Percentiles rank a stretch among this genome's conserved stretches.
phyloP scores from a whole-genome alignment of 345 rosid species.

The Eucalyptus regnans region DNA sequence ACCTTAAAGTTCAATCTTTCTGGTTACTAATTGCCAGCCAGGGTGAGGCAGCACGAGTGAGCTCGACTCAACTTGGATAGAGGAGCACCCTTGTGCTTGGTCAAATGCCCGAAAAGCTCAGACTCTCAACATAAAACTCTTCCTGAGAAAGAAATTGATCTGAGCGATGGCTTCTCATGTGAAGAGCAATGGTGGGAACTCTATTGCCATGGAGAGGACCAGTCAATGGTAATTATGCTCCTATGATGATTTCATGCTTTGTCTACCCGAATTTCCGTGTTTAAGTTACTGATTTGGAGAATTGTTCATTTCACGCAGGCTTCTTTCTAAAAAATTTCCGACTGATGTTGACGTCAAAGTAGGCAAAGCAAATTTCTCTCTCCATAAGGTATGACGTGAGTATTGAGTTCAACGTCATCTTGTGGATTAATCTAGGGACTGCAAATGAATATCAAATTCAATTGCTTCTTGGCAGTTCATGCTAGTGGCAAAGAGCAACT shows the following conservation, averaged over 20 bases:
- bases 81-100: background rate
- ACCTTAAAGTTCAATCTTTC: background rate
- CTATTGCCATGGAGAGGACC: constrained; percentile 23
- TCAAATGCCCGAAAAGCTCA: background rate
- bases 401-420: background rate
- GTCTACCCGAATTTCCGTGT: too few relatives aligned
- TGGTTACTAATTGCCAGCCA: background rate
- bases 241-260: background rate
- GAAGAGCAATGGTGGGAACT: constrained; percentile 1
- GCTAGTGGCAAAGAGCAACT: constrained; percentile 87
- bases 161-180: constrained; percentile 6
- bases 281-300: background rate
- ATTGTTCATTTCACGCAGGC: constrained; percentile 30
- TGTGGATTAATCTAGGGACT: background rate
- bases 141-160: background rate
- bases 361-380: constrained; percentile 65
- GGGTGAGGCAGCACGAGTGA: background rate
- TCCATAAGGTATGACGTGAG: constrained; percentile 50
- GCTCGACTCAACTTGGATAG: background rate
- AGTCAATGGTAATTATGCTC: constrained; percentile 14
- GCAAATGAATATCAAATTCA: background rate
- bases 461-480: constrained; percentile 37
- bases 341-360: constrained; percentile 64
- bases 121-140: background rate
- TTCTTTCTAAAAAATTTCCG: constrained; percentile 72